Evolutionary conservation across 495 filamentous ascomycete species (phyloP).

Genomic region (Lasiosphaeria miniovina): DNA sequence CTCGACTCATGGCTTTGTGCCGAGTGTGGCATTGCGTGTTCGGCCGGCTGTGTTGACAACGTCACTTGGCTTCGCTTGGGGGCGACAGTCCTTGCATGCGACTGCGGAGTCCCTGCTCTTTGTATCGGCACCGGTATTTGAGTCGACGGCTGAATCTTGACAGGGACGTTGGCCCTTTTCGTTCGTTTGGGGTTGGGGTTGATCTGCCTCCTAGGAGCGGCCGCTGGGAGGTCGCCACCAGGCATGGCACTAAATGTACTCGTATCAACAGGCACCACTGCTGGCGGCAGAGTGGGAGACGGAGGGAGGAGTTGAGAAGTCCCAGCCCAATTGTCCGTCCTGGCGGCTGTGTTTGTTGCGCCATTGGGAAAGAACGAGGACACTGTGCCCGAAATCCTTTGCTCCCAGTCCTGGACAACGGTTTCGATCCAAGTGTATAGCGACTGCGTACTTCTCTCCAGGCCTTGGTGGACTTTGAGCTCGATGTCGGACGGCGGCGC

Average conservation of each 20-base stretch:
- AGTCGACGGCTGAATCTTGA: conserved; percentile 18
- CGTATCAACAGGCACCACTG: conserved; percentile 16
- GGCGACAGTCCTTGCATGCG: conserved; percentile 6
- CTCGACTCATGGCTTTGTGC: conserved; percentile 10
- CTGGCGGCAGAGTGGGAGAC: conserved; percentile 26
- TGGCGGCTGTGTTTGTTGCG: conserved; percentile 3
- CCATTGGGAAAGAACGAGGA: conserved; percentile 18
- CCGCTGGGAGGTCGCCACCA: conserved; percentile 10
- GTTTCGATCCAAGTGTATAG: conserved; percentile 33
- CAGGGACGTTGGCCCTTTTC: conserved; percentile 18
- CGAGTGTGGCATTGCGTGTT: conserved; percentile 1
- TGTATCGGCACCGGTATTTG: conserved; percentile 25
- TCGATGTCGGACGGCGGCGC: conserved; percentile 17
- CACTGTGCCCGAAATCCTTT: conserved; percentile 20
- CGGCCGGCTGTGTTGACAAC: conserved; percentile 13
- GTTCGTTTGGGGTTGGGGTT: conserved; percentile 19
- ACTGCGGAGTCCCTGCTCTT: conserved; percentile 17
- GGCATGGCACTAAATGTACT: not conserved
- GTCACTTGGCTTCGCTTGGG: conserved; percentile 5
- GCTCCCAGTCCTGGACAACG: conserved; percentile 30
- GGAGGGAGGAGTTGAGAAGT: conserved; percentile 21
- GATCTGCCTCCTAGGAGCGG: conserved; percentile 12
- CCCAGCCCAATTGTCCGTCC: conserved; percentile 21
- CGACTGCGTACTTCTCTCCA: conserved; percentile 26
- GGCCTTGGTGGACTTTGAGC: conserved; percentile 27